Evolutionary conservation across 805 yeast species (phyloP), one percentile per base, ranked within the genome.

Genomic region (Kodamaea laetipori): DNA sequence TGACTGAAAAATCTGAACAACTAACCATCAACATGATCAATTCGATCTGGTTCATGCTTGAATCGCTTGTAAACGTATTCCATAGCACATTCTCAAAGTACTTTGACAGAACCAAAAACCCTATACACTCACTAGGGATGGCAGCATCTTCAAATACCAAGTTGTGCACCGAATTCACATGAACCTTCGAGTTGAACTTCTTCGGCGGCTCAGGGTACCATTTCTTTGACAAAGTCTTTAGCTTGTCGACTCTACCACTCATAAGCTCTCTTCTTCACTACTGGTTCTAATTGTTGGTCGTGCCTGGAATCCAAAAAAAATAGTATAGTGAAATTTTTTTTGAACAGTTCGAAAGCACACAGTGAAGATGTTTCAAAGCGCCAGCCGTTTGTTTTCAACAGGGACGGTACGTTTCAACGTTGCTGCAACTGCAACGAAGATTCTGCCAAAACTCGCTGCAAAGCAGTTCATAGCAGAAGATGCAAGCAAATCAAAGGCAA

Each of bases 21-120:
- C 11, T n/a, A 10, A 17, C 12, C 9, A 62, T 24, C 21, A 60
- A 37, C 4, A 62, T 57, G 7, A 73, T 55, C 37, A 66, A 52
- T 27, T 67, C 66, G 4, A 75, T 56, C 50, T 76, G 79, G 19
- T 61, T 65, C 35, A 62, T 55, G 2, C 74, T 58, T 6, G 66
- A 60, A 45, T 73, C 76, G 8, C 57, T 58, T 38, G 67, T 66
- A 45, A 73, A 71, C 32, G 57, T 49, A 9, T 60, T 61, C 80
- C 79, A 77, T 10, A 71, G 56, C 17, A 66, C 62, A n/a, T 55
- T 48, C 13, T 49, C 38, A 26, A 67, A 57, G 46, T 55, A 65
- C 15, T 46, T 51, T 1, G 63, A 44, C 6, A 47, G 48, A 3
- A 42, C 12, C 27, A 59, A 43, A 4, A 49, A 42, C 17, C 45